These are phyloP conservation scores for Gastrodia elata DNA, from an alignment of 106 monocot species.

Conservation along the genomic window DNA sequence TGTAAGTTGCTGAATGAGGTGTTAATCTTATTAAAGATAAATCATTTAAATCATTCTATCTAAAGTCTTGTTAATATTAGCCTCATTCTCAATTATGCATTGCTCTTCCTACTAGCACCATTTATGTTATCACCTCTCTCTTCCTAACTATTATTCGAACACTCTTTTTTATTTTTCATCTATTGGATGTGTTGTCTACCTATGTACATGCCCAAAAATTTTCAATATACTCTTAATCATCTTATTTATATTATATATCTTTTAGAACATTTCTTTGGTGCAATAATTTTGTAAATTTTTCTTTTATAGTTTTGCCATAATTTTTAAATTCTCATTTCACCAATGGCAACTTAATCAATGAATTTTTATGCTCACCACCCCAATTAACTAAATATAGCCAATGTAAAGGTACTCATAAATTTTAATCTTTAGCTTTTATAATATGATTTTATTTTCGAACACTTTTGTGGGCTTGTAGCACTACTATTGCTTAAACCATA, in stretches of 20 bases:
- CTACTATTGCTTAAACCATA: too few species aligned
- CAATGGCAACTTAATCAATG: too few species aligned
- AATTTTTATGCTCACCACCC: too few species aligned
- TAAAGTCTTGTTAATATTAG: too few species aligned
- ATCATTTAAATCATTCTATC: slow-evolving; percentile 1
- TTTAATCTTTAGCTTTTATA: too few species aligned
- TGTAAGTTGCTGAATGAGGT: not conserved
- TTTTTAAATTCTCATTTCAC: too few species aligned
- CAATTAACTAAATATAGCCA: too few species aligned
- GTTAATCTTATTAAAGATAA: not conserved
- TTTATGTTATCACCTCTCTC: not conserved
- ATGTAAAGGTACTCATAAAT: too few species aligned
- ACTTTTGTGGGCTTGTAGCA: too few species aligned
- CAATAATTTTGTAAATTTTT: not conserved
- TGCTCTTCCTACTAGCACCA: too few species aligned
- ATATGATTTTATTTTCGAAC: too few species aligned
- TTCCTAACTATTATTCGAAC: not conserved
- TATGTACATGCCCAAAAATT: not conserved
- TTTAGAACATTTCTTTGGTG: not conserved
- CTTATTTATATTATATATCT: not conserved
- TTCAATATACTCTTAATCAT: not conserved
- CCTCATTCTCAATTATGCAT: too few species aligned
- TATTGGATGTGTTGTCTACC: not conserved
- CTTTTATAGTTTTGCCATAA: not conserved
- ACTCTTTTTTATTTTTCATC: not conserved